Percentiles rank a stretch among this genome's conserved stretches.
phyloP scores from a whole-genome alignment of 2,329 filamentous ascomycete genomes.

The Cercospora sojina region DNA sequence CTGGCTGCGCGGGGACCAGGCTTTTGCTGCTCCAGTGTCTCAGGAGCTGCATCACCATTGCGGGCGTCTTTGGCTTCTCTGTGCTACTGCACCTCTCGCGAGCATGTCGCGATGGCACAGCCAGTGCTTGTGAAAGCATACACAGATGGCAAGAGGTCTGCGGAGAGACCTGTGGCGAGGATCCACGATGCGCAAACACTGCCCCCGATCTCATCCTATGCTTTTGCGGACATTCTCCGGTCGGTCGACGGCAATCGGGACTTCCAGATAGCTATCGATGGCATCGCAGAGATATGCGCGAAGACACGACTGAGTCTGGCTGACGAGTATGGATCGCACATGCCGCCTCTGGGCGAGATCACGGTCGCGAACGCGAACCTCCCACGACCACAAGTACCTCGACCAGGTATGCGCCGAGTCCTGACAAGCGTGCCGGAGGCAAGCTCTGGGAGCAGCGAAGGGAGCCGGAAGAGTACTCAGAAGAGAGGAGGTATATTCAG shows the following conservation, averaged over 20 bases:
- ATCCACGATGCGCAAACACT: constrained; percentile 26
- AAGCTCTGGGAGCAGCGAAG: constrained; percentile 46
- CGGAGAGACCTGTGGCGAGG: constrained; percentile 13
- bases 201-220: constrained; percentile 36
- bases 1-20: constrained; percentile 4
- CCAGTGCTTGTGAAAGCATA: constrained; percentile 44
- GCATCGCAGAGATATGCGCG: constrained; percentile 63
- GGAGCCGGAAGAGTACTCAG: constrained; percentile 29
- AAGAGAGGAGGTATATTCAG: constrained; percentile 30
- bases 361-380: constrained; percentile 29
- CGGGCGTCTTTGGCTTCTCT: neutral
- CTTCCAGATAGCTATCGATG: constrained; percentile 58
- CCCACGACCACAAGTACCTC: constrained; percentile 22
- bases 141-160: constrained; percentile 20
- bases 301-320: constrained; percentile 61
- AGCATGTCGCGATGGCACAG: constrained; percentile 40
- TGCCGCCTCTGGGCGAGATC: constrained; percentile 62
- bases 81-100: neutral
- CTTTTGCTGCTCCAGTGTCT: constrained; percentile 16
- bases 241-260: constrained; percentile 49
- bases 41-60: neutral
- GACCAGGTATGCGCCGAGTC: constrained; percentile 38
- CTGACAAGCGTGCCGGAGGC: constrained; percentile 50
- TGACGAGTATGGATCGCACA: constrained; percentile 62
- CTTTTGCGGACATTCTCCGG: constrained; percentile 38